Percentiles rank a stretch among this genome's conserved stretches.
These are phyloP conservation scores for Solanum clarkiae DNA, from an alignment of 257 asterid genomes.

Conservation along the genomic window DNA sequence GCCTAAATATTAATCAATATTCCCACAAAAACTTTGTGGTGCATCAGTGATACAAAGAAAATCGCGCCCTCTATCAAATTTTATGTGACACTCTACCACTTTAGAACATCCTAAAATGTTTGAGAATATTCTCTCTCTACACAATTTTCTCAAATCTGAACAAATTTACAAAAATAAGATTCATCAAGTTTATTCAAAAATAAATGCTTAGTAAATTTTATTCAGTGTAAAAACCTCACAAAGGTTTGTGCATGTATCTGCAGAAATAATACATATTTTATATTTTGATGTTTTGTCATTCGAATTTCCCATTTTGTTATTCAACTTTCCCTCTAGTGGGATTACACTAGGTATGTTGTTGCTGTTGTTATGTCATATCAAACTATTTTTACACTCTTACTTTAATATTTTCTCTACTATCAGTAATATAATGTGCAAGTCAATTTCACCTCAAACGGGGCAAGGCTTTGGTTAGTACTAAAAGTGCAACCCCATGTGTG, in stretches of 20 bases:
- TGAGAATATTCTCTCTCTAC: neutral
- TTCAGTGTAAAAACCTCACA: neutral
- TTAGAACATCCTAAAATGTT: neutral
- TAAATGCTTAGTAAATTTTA: neutral
- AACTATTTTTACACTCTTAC: neutral
- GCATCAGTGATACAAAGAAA: neutral
- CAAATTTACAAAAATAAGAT: neutral
- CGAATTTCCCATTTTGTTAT: neutral
- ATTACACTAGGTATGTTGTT: neutral
- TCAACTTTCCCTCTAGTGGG: neutral
- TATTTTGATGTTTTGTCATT: neutral
- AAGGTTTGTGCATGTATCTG: neutral
- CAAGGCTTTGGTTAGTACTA: neutral
- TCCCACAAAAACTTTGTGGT: neutral
- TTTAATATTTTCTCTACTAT: neutral
- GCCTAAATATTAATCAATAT: neutral
- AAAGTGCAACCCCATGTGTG: neutral
- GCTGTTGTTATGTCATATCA: neutral
- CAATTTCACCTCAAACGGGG: neutral
- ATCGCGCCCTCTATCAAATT: neutral
- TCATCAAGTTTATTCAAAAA: neutral
- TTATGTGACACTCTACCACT: neutral
- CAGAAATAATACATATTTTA: neutral
- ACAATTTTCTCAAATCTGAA: neutral
- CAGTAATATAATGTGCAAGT: neutral